phyloP scores from a whole-genome alignment of 2,329 filamentous ascomycete genomes.

The Cercospora sp. region DNA sequence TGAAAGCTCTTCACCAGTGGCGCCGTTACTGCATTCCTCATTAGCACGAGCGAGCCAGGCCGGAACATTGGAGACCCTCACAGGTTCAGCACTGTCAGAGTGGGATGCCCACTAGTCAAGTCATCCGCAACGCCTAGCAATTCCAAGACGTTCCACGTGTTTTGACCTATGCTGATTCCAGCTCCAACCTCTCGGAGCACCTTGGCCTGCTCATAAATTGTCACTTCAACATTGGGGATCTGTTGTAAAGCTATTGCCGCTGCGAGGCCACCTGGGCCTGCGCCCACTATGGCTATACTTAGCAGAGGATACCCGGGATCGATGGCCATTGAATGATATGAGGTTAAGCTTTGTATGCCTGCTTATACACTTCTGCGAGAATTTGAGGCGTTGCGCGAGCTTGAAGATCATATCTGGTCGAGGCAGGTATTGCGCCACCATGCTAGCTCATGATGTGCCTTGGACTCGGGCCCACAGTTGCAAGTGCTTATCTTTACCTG shows the following conservation, averaged over 20 bases:
- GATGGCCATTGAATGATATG: background rate
- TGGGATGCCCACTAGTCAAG: slow-evolving; percentile 32
- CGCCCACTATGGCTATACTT: slow-evolving; percentile 43
- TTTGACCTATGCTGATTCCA: slow-evolving; percentile 49
- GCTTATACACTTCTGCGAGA: background rate
- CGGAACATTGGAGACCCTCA: background rate
- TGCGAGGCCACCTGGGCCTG: slow-evolving; percentile 38
- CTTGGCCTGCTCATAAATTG: slow-evolving; percentile 49
- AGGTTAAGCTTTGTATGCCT: background rate
- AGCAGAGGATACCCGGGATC: background rate
- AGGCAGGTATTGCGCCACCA: slow-evolving; percentile 7
- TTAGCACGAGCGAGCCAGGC: background rate
- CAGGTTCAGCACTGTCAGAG: slow-evolving; percentile 22
- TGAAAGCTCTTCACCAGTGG: slow-evolving; percentile 22
- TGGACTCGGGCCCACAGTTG: background rate
- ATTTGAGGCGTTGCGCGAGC: background rate
- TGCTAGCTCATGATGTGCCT: slow-evolving; percentile 6
- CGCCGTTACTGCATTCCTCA: slow-evolving; percentile 17
- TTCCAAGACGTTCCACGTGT: slow-evolving; percentile 52
- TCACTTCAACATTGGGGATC: slow-evolving; percentile 45
- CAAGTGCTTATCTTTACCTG: background rate
- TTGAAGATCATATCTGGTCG: background rate
- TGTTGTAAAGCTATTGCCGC: slow-evolving; percentile 49
- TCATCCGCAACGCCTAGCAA: slow-evolving; percentile 47
- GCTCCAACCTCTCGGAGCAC: slow-evolving; percentile 51